Conservation (phyloP, 2,329 filamentous ascomycete species). For the Cladophialophora yegresii region DNA sequence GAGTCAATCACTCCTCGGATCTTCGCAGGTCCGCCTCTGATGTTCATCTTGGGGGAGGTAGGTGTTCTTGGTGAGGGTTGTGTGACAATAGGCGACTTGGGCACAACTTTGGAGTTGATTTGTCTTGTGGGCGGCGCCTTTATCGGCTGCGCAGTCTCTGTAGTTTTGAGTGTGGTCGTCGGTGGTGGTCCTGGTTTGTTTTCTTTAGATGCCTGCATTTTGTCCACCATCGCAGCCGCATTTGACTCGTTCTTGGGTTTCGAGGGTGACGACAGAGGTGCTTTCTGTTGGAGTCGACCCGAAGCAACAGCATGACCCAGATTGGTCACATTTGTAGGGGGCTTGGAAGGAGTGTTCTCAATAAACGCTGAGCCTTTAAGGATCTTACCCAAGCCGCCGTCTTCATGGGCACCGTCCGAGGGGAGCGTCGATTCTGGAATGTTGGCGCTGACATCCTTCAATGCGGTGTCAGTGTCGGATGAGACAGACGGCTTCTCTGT, state of each 20-base stretch:
- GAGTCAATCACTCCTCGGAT: slow-evolving; percentile 39
- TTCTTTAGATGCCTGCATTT: slow-evolving; percentile 21
- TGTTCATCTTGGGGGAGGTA: slow-evolving; percentile 25
- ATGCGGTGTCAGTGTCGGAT: slow-evolving; percentile 40
- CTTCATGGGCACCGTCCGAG: slow-evolving; percentile 5
- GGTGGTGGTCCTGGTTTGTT: slow-evolving; percentile 24
- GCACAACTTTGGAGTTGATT: slow-evolving; percentile 21
- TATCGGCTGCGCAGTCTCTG: slow-evolving; percentile 25
- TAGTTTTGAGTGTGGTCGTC: slow-evolving; percentile 24
- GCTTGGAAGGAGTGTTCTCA: slow-evolving; percentile 27
- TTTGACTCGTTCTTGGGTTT: slow-evolving; percentile 25
- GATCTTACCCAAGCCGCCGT: slow-evolving; percentile 36
- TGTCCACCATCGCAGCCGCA: slow-evolving; percentile 26
- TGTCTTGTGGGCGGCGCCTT: slow-evolving; percentile 30
- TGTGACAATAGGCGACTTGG: slow-evolving; percentile 25
- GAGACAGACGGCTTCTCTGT: slow-evolving; percentile 35
- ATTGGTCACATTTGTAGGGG: slow-evolving; percentile 17
- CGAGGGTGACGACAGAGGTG: slow-evolving; percentile 14
- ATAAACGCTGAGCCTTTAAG: slow-evolving; percentile 41
- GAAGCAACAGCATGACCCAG: slow-evolving; percentile 20
- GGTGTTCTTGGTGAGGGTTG: slow-evolving; percentile 29
- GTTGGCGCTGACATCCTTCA: slow-evolving; percentile 9
- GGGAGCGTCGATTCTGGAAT: not conserved
- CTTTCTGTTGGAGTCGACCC: slow-evolving; percentile 19
- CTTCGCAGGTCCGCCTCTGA: slow-evolving; percentile 36